Conservation (phyloP, 768 basidiomycete species). For the Rickenella mellea region DNA sequence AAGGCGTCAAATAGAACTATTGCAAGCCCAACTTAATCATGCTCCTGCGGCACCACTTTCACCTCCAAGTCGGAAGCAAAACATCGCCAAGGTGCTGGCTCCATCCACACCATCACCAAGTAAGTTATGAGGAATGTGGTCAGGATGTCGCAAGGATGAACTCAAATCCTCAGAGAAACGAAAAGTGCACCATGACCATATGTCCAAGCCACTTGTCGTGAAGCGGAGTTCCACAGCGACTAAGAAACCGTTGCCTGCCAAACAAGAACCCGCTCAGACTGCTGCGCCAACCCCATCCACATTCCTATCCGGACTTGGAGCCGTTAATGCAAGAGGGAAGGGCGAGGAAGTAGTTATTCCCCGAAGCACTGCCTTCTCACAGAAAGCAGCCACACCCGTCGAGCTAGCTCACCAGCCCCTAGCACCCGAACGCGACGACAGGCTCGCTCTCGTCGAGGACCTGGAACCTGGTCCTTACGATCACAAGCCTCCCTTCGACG, state of each 20-base stretch:
- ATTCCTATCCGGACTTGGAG: conserved; percentile 41
- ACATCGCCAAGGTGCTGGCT: conserved; percentile 31
- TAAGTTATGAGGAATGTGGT: conserved; percentile 21
- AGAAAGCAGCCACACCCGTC: background rate
- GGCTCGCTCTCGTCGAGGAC: conserved; percentile 64
- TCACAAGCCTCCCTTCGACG: conserved; percentile 59
- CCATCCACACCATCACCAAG: conserved; percentile 64
- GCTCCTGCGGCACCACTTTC: conserved; percentile 15
- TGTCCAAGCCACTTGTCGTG: too few relatives aligned
- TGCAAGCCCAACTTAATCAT: conserved; percentile 46
- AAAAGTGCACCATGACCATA: conserved; percentile 33
- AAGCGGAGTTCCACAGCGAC: too few relatives aligned
- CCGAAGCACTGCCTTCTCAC: conserved; percentile 3
- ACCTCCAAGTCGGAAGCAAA: conserved; percentile 39
- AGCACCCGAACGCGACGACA: conserved; percentile 38
- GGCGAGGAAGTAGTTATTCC: background rate
- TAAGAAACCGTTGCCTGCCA: background rate
- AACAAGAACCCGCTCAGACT: conserved; percentile 7
- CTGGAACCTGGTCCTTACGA: conserved; percentile 72
- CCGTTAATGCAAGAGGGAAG: conserved; percentile 14
- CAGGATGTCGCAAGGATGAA: conserved; percentile 3
- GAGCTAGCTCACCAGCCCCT: background rate
- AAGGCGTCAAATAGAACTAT: conserved; percentile 39
- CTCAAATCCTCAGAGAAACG: conserved; percentile 28
- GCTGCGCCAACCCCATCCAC: conserved; percentile 39